phyloP scores from a whole-genome alignment of 1,139 yeast species.

The Hemisphaericaspora lyxosophila region DNA sequence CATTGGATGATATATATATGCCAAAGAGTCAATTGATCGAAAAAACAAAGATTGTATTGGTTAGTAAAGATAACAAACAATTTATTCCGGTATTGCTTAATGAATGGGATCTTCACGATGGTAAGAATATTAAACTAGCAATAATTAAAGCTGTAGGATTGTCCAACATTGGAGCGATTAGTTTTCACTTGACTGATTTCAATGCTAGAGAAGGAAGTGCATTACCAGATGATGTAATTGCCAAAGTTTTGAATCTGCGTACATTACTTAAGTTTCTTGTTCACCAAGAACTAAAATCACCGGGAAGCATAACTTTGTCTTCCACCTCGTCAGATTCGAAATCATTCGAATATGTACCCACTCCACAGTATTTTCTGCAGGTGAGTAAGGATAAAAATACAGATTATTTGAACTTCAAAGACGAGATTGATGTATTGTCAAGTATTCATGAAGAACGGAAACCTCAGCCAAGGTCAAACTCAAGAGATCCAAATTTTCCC shows the following conservation, averaged over 20 bases:
- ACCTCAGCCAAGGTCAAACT: neutral
- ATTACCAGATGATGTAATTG: constrained; percentile 49
- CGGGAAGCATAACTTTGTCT: constrained; percentile 19
- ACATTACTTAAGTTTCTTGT: constrained; percentile 42
- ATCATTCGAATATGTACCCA: constrained; percentile 48
- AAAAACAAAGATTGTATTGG: constrained; percentile 34
- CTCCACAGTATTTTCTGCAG: constrained; percentile 60
- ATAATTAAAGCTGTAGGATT: constrained; percentile 44
- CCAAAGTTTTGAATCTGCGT: constrained; percentile 32
- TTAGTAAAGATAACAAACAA: constrained; percentile 57
- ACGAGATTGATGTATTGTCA: constrained; percentile 18
- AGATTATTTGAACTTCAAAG: constrained; percentile 70
- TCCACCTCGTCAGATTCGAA: constrained; percentile 51
- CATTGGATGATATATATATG: constrained; percentile 27
- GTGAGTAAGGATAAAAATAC: constrained; percentile 31
- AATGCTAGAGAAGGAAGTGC: constrained; percentile 63
- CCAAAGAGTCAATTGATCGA: constrained; percentile 23
- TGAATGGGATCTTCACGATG: constrained; percentile 13
- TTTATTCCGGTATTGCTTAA: constrained; percentile 49
- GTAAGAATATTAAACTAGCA: constrained; percentile 32
- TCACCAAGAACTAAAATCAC: constrained; percentile 39
- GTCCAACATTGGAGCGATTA: constrained; percentile 37
- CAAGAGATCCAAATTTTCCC: constrained; percentile 13
- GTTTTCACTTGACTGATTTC: constrained; percentile 72
- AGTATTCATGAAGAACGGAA: neutral